phyloP scores from a whole-genome alignment of 1,284 basidiomycete genomes.

The Puccinia brachypodii region DNA sequence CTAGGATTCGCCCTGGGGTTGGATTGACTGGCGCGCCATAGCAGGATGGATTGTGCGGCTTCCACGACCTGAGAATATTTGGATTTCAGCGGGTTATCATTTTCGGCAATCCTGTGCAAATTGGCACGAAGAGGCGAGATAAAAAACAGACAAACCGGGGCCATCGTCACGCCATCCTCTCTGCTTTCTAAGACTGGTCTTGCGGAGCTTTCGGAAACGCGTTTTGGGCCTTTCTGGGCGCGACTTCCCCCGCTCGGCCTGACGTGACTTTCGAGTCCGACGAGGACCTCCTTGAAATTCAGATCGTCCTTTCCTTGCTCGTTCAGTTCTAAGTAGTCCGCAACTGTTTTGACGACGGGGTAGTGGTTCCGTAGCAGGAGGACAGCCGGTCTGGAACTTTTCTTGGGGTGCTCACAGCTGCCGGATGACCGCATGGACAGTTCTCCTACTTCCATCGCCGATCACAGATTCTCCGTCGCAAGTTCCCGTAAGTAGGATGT shows the following conservation, averaged over 20 bases:
- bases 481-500: too few species aligned
- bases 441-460: neutral
- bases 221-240: neutral
- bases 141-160: neutral
- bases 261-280: neutral
- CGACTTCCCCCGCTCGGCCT: neutral
- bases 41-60: constrained; percentile 26
- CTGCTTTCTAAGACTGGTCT: neutral
- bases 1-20: neutral
- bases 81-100: neutral
- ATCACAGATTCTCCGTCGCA: too few species aligned
- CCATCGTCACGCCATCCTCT: constrained; percentile 5
- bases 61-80: constrained; percentile 18
- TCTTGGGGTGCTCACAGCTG: neutral
- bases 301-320: neutral
- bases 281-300: constrained; percentile 1
- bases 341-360: constrained; percentile 3
- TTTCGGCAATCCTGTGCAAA: neutral
- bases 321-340: neutral
- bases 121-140: neutral
- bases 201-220: neutral
- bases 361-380: constrained; percentile 11
- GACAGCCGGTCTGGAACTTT: neutral
- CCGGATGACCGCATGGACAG: neutral
- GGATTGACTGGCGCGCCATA: constrained; percentile 18